Evolutionary conservation across 2,329 filamentous ascomycete species (phyloP).

Genomic region (Aureobasidium sp.): DNA sequence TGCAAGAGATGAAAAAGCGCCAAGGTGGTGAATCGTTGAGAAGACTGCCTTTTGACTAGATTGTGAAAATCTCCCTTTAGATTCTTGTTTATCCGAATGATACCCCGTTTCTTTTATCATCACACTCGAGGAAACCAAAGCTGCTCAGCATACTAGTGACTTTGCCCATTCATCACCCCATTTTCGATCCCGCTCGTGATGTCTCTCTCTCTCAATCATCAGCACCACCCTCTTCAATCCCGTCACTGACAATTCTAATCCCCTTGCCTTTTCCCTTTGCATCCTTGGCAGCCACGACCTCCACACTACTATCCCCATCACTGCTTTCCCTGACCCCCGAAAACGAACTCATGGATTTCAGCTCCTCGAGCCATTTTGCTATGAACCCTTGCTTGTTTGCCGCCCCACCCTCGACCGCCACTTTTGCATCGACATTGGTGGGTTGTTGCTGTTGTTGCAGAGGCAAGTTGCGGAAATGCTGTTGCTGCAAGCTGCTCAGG

Average conservation of each 20-base stretch:
- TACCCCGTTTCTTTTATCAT: neutral
- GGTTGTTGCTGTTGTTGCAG: neutral
- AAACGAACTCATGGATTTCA: neutral
- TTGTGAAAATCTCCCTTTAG: too few species aligned
- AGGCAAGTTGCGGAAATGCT: neutral
- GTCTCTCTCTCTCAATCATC: neutral
- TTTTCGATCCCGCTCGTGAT: too few species aligned
- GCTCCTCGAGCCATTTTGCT: neutral
- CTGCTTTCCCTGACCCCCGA: neutral
- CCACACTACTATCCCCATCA: neutral
- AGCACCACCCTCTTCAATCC: neutral
- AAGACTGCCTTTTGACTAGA: slow-evolving; percentile 73
- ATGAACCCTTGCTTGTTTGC: neutral
- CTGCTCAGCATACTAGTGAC: too few species aligned
- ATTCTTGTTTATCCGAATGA: neutral
- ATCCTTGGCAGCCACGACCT: slow-evolving; percentile 2
- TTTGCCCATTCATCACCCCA: too few species aligned
- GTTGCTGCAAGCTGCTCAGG: neutral
- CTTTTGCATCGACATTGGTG: too few species aligned
- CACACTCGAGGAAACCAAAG: too few species aligned
- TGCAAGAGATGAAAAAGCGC: slow-evolving; percentile 77
- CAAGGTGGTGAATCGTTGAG: slow-evolving; percentile 57
- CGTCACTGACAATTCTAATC: neutral
- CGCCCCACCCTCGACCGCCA: neutral
- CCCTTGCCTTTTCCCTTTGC: neutral